Base-by-base conservation (phyloP, 1,139 yeast genomes). In the Yamadazyma atmosphaerica region DNA sequence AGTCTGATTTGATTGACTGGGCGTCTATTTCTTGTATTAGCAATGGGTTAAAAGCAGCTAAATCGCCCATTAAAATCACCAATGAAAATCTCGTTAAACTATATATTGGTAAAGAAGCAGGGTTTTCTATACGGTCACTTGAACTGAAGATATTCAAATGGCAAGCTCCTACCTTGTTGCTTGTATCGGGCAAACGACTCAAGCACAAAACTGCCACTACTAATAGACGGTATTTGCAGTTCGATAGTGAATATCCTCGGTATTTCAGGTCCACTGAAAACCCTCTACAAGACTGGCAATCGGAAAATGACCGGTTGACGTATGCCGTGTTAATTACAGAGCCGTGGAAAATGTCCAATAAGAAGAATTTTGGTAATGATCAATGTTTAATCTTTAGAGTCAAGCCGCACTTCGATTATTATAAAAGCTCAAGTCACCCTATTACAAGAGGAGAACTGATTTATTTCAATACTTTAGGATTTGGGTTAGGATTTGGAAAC, bases 111-210 rank as follows among this genome's bases (percentile, higher is more conserved):
- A 68, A 89, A 4, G 79, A 77, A 35, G 72, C 81, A 16, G 98
- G 98, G 1, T 90, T 86, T 54, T 86, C 96, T 0, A 85, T 90
- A 72, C 66, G 95, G 32, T 84, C 96, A 0, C 74, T 90, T 42
- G 96, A 90, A 59, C 77, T 83, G 45, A 87, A 84, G 49, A 86
- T 84, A 0, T 83, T 87, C 65, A 87, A 88, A 54, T 90, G 97
- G 96, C 81, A 78, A 49, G 95, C 96, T 0, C 96, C 96, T 0
- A 80, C 96, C 0, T 56, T 88, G 2, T 48, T 90, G 10, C 46
- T 90, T 0, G 71, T 90, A 0, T 74, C 80, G 4, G 98, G 97
- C 0, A 74, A 69, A 48, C 54, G 81, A 32, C 59, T 83, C 23
- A 57, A 55, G 36, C 39, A 57, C n/a, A 67, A 74, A 43, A 66